These are phyloP conservation scores for Epipyxis sp. DNA, from an alignment of 108 stramenopile genomes.

Conservation along the genomic window DNA sequence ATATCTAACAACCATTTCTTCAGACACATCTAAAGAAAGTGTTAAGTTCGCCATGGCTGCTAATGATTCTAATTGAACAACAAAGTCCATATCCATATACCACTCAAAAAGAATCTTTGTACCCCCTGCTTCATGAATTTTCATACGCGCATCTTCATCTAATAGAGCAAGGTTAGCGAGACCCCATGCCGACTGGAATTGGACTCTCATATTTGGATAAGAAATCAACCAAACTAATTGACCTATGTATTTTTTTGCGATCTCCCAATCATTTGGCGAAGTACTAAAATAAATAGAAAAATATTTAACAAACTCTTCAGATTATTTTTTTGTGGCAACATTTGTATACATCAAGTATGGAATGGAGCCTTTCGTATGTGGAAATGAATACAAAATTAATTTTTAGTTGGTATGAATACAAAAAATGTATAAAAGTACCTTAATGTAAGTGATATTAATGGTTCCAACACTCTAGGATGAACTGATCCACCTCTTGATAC, in stretches of 20 bases:
- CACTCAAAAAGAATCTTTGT: conserved; percentile 32
- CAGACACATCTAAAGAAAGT: neutral
- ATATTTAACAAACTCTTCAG: conserved; percentile 4
- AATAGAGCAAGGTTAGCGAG: conserved; percentile 25
- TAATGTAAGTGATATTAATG: conserved; percentile 29
- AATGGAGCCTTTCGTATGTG: too few relatives aligned
- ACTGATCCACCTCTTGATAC: conserved; percentile 22
- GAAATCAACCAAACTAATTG: conserved; percentile 33
- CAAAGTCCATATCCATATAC: conserved; percentile 23
- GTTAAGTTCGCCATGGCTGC: conserved; percentile 26
- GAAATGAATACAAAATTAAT: too few relatives aligned
- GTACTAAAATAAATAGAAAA: too few relatives aligned
- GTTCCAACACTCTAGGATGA: conserved; percentile 25
- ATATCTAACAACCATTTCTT: conserved; percentile 24
- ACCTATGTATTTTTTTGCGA: conserved; percentile 30
- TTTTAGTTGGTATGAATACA: too few relatives aligned
- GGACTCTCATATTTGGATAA: conserved; percentile 33
- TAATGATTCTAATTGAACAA: conserved; percentile 27
- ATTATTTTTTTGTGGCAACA: too few relatives aligned
- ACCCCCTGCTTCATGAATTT: conserved; percentile 32
- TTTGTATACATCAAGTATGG: too few relatives aligned
- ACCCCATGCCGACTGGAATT: conserved; percentile 34
- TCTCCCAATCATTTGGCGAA: conserved; percentile 19
- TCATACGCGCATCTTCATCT: conserved; percentile 26
- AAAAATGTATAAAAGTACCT: too few relatives aligned